A percentile compares a stretch with the other conserved stretches of the same genome.
These are phyloP conservation scores for Populus nigra DNA, from an alignment of 345 rosid species.

Conservation along the genomic window DNA sequence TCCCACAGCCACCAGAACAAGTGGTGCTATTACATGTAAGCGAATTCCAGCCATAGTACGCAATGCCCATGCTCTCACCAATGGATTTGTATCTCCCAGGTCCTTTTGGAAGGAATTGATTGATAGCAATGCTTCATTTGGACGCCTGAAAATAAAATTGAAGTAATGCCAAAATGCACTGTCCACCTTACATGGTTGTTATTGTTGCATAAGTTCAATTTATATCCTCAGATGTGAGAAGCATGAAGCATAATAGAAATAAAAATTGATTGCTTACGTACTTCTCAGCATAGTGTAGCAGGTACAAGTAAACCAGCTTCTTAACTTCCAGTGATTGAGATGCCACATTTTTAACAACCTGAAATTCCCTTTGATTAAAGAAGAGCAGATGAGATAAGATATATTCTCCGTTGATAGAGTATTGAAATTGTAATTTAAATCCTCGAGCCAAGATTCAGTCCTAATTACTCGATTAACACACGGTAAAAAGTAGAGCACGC, in stretches of 20 bases:
- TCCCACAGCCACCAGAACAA: conserved; percentile 74
- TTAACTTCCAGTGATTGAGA: conserved; percentile 91
- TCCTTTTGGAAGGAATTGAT: conserved; percentile 95
- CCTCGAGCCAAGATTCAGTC: neutral
- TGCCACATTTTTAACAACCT: conserved; percentile 97
- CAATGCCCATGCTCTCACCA: conserved; percentile 97
- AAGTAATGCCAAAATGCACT: neutral
- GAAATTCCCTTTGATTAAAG: conserved; percentile 28
- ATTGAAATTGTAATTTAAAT: neutral
- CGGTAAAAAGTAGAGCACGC: too few species aligned
- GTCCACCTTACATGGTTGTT: neutral
- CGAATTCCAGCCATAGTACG: conserved; percentile 97
- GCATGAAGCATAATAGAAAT: neutral
- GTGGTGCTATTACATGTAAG: conserved; percentile 78
- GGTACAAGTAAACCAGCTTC: conserved; percentile 92
- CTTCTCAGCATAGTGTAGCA: conserved; percentile 95
- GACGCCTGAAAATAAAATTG: conserved; percentile 57
- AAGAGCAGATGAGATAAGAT: neutral
- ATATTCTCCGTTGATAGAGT: neutral
- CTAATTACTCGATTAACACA: neutral
- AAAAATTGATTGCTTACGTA: conserved; percentile 27
- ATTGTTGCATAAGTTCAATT: neutral
- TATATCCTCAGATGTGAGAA: neutral
- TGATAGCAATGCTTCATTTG: conserved; percentile 91
- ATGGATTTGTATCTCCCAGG: conserved; percentile 89